Base-by-base conservation (phyloP, 148 eudicot species). In the Simmondsia chinensis region DNA sequence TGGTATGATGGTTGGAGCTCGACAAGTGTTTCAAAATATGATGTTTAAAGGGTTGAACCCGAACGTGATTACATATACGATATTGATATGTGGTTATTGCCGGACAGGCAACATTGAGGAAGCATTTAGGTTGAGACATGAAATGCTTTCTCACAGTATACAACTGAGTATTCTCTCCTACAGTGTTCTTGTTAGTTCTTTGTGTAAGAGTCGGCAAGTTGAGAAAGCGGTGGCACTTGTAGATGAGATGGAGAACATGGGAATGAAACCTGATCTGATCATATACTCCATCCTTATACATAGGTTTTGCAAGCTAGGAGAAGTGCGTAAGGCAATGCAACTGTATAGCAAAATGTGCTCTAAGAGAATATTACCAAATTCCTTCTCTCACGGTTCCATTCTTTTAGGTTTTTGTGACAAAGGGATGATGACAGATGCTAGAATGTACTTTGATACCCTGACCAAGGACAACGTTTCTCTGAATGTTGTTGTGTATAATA, bases 241-340 rank as follows among this genome's bases (percentile, higher is more conserved):
- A 34, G 59, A 60, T 65, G 71, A 70, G 72, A 68, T 80, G 67
- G 72, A 77, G 39, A 44, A 52, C 25, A 32, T 48, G 46, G 80
- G 76, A 33, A 9, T 69, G 28, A 52, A 71, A 64, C 83, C 77
- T 21, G 94, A 87, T 72, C 37, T 61, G 50, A 50, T 74, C 38
- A 63, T 68, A 12, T 83, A 74, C 37, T 74, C 94, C 49, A 72
- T 70, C 17, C 67, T 87, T 56, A 60, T 87, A 50, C 79, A 70
- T 34, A 77, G 83, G 33, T 77, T 83, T 6, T 83, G 89, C 75
- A 77, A 76, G 68, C 46, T 57, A 41, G 89, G 89, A 34, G 75
- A 69, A 37, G 50, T 74, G 43, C 65, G 58, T 33, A 56, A 32
- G 52, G 94, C 81, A 44, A 57, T 77, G 53, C 69, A 51, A 36